phyloP scores from a whole-genome alignment of 2,329 filamentous ascomycete species.

The Penicillium fuscoglaucum region DNA sequence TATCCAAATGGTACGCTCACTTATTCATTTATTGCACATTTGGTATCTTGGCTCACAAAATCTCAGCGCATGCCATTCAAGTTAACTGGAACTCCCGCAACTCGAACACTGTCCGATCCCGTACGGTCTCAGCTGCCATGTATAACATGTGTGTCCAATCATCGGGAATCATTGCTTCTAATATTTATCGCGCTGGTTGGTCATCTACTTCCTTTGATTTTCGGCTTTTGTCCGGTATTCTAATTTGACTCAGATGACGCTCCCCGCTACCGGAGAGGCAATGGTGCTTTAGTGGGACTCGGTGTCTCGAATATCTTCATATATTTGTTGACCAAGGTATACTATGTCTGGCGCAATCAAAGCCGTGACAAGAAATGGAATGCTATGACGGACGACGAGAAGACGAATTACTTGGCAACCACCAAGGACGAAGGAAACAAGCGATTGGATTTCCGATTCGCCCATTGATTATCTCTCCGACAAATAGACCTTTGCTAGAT shows the following conservation, averaged over 20 bases:
- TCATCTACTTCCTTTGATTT: neutral
- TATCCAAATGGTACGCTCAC: slow-evolving; percentile 48
- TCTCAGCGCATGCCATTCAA: slow-evolving; percentile 54
- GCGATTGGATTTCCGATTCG: slow-evolving; percentile 40
- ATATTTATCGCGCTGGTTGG: slow-evolving; percentile 37
- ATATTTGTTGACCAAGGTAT: slow-evolving; percentile 33
- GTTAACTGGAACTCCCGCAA: slow-evolving; percentile 44
- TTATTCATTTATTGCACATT: neutral
- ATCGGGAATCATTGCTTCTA: slow-evolving; percentile 37
- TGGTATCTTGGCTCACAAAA: slow-evolving; percentile 1
- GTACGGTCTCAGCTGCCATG: slow-evolving; percentile 39
- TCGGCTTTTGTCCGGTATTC: neutral
- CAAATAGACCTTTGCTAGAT: neutral
- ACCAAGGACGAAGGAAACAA: slow-evolving; percentile 38
- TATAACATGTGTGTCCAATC: slow-evolving; percentile 46
- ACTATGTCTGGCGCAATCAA: slow-evolving; percentile 35
- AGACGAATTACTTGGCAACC: slow-evolving; percentile 31
- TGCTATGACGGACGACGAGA: slow-evolving; percentile 32
- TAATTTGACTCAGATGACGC: slow-evolving; percentile 35
- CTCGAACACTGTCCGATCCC: slow-evolving; percentile 40
- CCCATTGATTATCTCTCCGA: slow-evolving; percentile 19
- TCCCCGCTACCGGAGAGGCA: slow-evolving; percentile 48
- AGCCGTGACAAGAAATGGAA: slow-evolving; percentile 33
- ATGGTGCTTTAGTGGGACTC: slow-evolving; percentile 36
- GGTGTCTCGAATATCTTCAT: slow-evolving; percentile 27